Evolutionary conservation across 148 eudicot species (phyloP).

Genomic region (Talinum fruticosum): DNA sequence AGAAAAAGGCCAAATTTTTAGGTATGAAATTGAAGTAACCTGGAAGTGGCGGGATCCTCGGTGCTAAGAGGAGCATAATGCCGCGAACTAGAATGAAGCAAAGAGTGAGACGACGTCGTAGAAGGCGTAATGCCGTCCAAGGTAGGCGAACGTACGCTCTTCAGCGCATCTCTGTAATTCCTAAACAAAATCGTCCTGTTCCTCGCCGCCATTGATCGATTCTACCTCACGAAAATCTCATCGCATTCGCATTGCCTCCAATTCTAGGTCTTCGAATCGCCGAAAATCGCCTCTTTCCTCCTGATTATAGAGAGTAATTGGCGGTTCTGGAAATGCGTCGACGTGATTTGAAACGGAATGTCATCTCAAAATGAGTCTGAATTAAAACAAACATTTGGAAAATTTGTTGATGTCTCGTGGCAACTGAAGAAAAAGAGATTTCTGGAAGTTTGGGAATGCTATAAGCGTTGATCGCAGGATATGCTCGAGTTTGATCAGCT

Average conservation of each 20-base stretch:
- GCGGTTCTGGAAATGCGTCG: not conserved
- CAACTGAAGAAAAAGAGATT: not conserved
- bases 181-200: slow-evolving; percentile 3
- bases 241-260: not conserved
- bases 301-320: not conserved
- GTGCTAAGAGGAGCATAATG: slow-evolving; percentile 4
- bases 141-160: not conserved
- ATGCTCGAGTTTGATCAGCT: not conserved
- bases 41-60: slow-evolving; percentile 2
- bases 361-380: not conserved
- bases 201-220: slow-evolving; percentile 3
- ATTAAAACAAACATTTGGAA: too few species aligned
- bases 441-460: not conserved
- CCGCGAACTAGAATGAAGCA: not conserved
- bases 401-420: not conserved
- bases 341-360: not conserved
- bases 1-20: too few species aligned
- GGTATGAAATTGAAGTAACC: not conserved
- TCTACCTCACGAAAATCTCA: not conserved
- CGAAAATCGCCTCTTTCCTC: not conserved
- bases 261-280: not conserved
- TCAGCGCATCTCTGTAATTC: slow-evolving; percentile 1
- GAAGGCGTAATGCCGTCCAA: not conserved
- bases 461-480: not conserved
- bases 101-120: not conserved